These are phyloP conservation scores for Fraxinus excelsior DNA, from an alignment of 257 asterid genomes.

Conservation along the genomic window DNA sequence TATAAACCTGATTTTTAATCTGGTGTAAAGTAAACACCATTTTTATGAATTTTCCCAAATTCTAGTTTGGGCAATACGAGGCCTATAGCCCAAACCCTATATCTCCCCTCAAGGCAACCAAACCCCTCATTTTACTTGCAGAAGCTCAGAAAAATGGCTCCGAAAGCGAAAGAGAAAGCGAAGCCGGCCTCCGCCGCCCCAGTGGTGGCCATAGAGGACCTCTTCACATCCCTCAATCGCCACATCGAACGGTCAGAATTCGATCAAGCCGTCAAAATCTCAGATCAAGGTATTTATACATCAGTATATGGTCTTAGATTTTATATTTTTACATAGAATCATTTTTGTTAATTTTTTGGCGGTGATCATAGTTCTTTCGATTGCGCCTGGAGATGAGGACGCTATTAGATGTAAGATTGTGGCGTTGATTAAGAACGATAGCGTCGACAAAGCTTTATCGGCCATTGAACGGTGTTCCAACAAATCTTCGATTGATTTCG, in stretches of 20 bases:
- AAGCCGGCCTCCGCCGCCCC: slow-evolving; percentile 46
- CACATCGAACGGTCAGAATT: slow-evolving; percentile 66
- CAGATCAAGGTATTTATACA: slow-evolving; percentile 69
- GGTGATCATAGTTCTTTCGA: slow-evolving; percentile 57
- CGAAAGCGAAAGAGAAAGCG: slow-evolving; percentile 56
- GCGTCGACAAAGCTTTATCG: slow-evolving; percentile 59
- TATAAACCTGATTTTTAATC: too few species aligned
- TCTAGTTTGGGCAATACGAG: too few species aligned
- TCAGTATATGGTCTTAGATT: background rate
- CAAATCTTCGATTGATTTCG: slow-evolving; percentile 44
- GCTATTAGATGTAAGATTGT: slow-evolving; percentile 80
- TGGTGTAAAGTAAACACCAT: too few species aligned
- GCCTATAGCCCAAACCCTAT: background rate
- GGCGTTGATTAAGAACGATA: slow-evolving; percentile 66
- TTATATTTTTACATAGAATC: background rate
- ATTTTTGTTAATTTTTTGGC: background rate
- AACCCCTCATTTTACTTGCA: background rate
- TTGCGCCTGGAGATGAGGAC: slow-evolving; percentile 84
- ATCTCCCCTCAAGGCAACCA: background rate
- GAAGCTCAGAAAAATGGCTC: slow-evolving; percentile 53
- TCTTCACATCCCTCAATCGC: slow-evolving; percentile 80
- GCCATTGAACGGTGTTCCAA: slow-evolving; percentile 52
- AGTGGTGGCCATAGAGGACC: slow-evolving; percentile 67
- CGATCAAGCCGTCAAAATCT: slow-evolving; percentile 65
- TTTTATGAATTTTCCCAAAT: too few species aligned